These are phyloP conservation scores for Aegilops bicornis DNA, from an alignment of 176 grass and related monocot species.

Conservation along the genomic window DNA sequence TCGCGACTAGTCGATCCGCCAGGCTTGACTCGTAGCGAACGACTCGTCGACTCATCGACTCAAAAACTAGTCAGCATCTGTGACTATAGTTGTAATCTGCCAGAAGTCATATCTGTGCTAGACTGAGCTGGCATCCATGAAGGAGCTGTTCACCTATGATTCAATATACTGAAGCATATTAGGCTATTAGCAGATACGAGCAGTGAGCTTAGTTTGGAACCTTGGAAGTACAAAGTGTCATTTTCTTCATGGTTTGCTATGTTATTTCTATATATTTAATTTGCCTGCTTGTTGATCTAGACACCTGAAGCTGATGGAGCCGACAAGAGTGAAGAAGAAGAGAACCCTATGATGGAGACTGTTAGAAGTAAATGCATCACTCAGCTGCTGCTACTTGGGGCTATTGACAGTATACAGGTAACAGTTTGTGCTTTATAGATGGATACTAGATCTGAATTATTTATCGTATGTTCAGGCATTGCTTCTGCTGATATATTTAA, in stretches of 20 bases:
- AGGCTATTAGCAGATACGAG: not conserved
- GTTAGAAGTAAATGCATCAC: constrained; percentile 98
- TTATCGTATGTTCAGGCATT: constrained; percentile 5
- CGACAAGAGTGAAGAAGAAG: constrained; percentile 67
- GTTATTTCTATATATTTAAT: constrained; percentile 24
- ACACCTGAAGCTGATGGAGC: constrained; percentile 50
- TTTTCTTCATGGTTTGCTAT: constrained; percentile 37
- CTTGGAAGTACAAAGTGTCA: not conserved
- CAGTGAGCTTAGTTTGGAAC: not conserved
- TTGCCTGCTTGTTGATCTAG: constrained; percentile 46
- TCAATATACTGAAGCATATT: not conserved
- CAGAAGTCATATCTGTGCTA: constrained; percentile 10
- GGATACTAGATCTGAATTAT: constrained; percentile 8
- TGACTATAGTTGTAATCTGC: not conserved
- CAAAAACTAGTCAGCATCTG: not conserved
- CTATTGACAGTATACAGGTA: constrained; percentile 97
- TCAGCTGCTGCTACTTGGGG: constrained; percentile 83
- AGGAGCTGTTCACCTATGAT: not conserved
- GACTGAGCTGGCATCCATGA: constrained; percentile 1
- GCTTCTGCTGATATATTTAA: constrained; percentile 27
- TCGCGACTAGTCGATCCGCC: too few relatives aligned
- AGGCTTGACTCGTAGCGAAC: too few relatives aligned
- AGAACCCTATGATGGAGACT: constrained; percentile 81
- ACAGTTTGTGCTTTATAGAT: constrained; percentile 3
- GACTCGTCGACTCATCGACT: too few relatives aligned